Percentiles rank a stretch among this genome's conserved stretches.
phyloP scores from a whole-genome alignment of 805 yeast genomes.

The Wickerhamiella musiphila region DNA sequence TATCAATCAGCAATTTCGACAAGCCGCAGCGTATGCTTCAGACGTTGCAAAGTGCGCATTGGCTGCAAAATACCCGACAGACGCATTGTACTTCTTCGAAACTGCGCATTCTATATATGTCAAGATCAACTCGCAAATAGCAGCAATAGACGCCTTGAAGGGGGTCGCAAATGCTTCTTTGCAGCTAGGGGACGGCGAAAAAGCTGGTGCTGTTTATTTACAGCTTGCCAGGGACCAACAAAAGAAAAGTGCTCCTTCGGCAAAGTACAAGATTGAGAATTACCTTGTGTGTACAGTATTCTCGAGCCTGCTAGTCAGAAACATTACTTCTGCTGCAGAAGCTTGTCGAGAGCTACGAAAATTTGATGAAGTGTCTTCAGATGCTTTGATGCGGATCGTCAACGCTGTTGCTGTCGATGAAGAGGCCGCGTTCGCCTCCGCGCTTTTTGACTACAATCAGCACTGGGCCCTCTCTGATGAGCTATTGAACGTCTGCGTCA shows the following conservation, averaged over 20 bases:
- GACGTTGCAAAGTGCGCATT: too few species aligned
- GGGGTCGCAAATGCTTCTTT: too few species aligned
- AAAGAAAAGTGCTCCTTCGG: conserved; percentile 1
- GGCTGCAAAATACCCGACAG: too few species aligned
- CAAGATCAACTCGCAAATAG: too few species aligned
- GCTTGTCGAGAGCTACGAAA: conserved; percentile 3
- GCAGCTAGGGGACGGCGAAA: too few species aligned
- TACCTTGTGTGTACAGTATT: conserved; percentile 8
- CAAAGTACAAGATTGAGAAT: conserved; percentile 4
- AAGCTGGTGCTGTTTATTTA: not conserved
- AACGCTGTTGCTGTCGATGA: conserved; percentile 7
- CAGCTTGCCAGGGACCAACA: conserved; percentile 3
- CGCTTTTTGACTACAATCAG: conserved; percentile 10
- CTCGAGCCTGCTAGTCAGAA: conserved; percentile 9
- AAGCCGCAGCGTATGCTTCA: too few species aligned
- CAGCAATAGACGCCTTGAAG: too few species aligned
- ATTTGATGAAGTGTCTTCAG: conserved; percentile 9
- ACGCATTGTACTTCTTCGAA: too few species aligned
- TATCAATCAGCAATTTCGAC: too few species aligned
- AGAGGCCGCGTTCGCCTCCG: conserved; percentile 10
- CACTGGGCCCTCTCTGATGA: conserved; percentile 10
- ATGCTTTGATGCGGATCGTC: conserved; percentile 6
- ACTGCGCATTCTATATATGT: too few species aligned
- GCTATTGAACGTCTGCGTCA: conserved; percentile 8
- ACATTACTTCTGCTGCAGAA: conserved; percentile 4